A percentile compares a stretch with the other conserved stretches of the same genome.
These are phyloP conservation scores for Phoma sp. DNA, from an alignment of 2,329 filamentous ascomycete genomes.

Conservation along the genomic window DNA sequence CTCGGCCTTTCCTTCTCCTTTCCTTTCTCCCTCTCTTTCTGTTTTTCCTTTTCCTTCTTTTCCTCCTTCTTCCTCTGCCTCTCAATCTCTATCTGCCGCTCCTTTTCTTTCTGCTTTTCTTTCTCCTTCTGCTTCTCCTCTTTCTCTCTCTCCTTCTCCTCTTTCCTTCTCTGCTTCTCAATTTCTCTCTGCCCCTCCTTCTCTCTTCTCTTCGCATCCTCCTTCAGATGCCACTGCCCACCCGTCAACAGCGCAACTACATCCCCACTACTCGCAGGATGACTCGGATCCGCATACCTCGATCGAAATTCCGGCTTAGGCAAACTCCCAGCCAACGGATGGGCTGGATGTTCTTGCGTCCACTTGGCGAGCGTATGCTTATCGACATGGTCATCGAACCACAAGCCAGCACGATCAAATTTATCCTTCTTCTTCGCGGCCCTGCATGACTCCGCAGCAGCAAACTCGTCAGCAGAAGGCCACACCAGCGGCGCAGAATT, in stretches of 20 bases:
- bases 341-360: conserved; percentile 51
- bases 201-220: not conserved
- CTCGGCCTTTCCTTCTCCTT: not conserved
- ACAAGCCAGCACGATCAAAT: conserved; percentile 13
- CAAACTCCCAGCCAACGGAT: conserved; percentile 39
- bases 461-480: conserved; percentile 21
- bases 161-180: not conserved
- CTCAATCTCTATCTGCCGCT: not conserved
- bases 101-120: not conserved
- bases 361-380: conserved; percentile 56
- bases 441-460: conserved; percentile 34
- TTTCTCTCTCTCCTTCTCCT: not conserved
- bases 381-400: conserved; percentile 57
- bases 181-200: not conserved
- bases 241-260: conserved; percentile 56
- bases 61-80: not conserved
- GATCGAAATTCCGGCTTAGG: conserved; percentile 52
- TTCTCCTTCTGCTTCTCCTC: not conserved
- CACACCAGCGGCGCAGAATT: conserved; percentile 50
- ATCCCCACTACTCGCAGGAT: conserved; percentile 59
- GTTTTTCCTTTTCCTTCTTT: not conserved
- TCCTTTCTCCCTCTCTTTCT: not conserved
- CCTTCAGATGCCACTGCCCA: conserved; percentile 24
- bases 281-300: conserved; percentile 59
- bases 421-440: not conserved